phyloP scores from a whole-genome alignment of 2,329 filamentous ascomycete species.

The Colletotrichum sp. region DNA sequence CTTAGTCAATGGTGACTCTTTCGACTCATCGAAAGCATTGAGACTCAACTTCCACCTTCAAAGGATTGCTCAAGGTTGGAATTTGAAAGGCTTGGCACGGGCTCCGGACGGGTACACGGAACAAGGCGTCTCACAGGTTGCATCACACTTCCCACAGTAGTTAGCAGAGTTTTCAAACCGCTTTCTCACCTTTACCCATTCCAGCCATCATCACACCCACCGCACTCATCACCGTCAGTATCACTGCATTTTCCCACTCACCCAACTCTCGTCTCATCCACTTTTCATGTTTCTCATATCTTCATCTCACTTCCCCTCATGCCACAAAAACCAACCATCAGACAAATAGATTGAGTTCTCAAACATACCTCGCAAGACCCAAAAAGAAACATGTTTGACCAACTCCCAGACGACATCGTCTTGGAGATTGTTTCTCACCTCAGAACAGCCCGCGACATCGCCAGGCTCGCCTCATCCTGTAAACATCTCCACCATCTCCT shows the following conservation, averaged over 20 bases:
- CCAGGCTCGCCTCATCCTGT: slow-evolving; percentile 44
- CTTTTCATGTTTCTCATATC: neutral
- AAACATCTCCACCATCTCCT: slow-evolving; percentile 44
- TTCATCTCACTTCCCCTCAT: neutral
- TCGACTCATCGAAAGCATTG: neutral
- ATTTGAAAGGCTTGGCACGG: neutral
- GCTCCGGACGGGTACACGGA: neutral
- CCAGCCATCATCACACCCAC: neutral
- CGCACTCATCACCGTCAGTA: slow-evolving; percentile 1
- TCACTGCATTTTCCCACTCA: neutral
- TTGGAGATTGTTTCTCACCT: slow-evolving; percentile 53
- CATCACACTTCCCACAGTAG: neutral
- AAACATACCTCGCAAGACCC: neutral
- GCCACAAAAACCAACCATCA: slow-evolving; percentile 1
- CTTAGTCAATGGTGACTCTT: slow-evolving; percentile 1
- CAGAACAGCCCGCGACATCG: slow-evolving; percentile 53
- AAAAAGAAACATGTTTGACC: slow-evolving; percentile 32
- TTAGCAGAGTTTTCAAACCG: neutral
- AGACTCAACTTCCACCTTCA: neutral
- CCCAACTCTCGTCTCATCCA: neutral
- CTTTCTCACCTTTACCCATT: neutral
- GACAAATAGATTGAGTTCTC: slow-evolving; percentile 1
- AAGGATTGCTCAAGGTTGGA: neutral
- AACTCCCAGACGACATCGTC: slow-evolving; percentile 55
- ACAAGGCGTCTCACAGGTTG: neutral